These are phyloP conservation scores for Cornus controversa DNA, from an alignment of 148 eudicot genomes.

Conservation along the genomic window DNA sequence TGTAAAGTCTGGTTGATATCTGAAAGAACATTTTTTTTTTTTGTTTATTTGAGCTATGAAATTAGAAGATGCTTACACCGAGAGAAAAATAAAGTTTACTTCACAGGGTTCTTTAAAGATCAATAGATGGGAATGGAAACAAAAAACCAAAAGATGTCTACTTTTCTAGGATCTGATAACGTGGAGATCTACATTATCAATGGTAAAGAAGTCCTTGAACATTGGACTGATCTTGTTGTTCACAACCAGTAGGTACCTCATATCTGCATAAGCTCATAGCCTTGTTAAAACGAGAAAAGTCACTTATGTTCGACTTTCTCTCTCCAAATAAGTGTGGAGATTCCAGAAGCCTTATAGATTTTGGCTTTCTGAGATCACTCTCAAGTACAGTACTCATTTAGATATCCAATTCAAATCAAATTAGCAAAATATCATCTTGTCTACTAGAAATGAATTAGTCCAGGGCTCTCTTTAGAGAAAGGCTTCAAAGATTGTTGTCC, in stretches of 20 bases:
- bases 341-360: background rate
- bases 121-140: too few species aligned
- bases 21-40: background rate
- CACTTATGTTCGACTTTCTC: background rate
- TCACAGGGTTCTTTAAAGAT: too few species aligned
- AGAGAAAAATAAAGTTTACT: too few species aligned
- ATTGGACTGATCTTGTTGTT: background rate
- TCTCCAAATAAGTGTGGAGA: background rate
- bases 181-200: background rate
- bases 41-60: background rate
- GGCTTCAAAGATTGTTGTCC: background rate
- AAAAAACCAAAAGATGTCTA: background rate
- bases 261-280: too few species aligned
- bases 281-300: background rate
- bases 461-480: background rate
- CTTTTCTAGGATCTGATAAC: background rate
- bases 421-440: too few species aligned
- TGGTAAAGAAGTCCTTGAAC: background rate
- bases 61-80: too few species aligned
- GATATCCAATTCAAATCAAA: background rate
- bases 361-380: background rate
- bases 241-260: background rate
- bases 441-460: background rate
- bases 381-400: background rate
- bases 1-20: background rate